A percentile compares a stretch with the other conserved stretches of the same genome.
Evolutionary conservation across 2,329 filamentous ascomycete genomes (phyloP).

Genomic region (Phialophora chinensis): DNA sequence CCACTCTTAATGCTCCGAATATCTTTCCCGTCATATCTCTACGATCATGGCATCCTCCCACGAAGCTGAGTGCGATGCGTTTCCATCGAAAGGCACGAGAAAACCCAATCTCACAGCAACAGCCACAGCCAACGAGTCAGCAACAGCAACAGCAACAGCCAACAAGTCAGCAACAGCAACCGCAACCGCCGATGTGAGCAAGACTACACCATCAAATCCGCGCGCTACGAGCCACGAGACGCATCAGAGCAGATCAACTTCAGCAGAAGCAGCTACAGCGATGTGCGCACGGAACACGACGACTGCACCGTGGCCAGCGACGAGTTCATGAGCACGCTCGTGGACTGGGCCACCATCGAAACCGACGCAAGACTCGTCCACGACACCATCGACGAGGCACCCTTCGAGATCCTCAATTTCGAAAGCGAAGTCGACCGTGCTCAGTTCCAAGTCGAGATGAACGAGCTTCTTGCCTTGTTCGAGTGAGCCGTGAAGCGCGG

Average conservation of each 20-base stretch:
- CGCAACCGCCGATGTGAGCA: neutral
- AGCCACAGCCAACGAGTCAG: too few species aligned
- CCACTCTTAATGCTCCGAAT: too few species aligned
- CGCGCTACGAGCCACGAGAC: neutral
- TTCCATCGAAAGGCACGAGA: too few species aligned
- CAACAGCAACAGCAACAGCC: too few species aligned
- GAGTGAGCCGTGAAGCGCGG: conserved; percentile 11
- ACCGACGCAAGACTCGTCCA: conserved; percentile 4
- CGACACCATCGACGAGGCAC: neutral
- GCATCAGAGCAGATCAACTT: neutral
- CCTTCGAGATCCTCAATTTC: conserved; percentile 6
- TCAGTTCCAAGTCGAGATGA: conserved; percentile 9
- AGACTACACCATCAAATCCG: conserved; percentile 14
- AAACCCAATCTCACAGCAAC: too few species aligned
- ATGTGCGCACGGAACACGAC: neutral
- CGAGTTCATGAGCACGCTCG: conserved; percentile 16
- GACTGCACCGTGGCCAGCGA: neutral
- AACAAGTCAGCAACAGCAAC: too few species aligned
- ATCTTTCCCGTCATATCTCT: too few species aligned
- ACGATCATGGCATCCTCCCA: too few species aligned
- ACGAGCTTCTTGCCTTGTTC: conserved; percentile 19
- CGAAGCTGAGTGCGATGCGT: too few species aligned
- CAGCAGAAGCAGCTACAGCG: neutral
- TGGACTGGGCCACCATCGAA: conserved; percentile 28
- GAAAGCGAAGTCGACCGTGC: conserved; percentile 13